A percentile compares a stretch with the other conserved stretches of the same genome.
phyloP scores from a whole-genome alignment of 225 moss, liverwort and hornwort genomes.

The Marchantia polymorpha region DNA sequence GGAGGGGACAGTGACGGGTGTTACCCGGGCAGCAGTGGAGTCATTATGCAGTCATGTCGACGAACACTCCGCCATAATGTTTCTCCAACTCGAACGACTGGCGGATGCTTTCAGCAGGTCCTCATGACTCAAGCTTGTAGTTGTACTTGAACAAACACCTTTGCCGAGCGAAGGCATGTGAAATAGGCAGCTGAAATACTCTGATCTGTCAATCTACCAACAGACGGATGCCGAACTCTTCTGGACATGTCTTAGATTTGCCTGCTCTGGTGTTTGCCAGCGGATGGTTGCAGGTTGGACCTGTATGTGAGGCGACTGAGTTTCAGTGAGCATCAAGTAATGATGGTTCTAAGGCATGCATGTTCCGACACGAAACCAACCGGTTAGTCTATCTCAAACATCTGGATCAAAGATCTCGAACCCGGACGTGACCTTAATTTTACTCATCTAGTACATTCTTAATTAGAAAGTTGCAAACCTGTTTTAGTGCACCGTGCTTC shows the following conservation, averaged over 20 bases:
- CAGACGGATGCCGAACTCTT: background rate
- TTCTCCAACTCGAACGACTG: slow-evolving; percentile 24
- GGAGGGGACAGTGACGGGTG: slow-evolving; percentile 25
- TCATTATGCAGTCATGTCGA: slow-evolving; percentile 22
- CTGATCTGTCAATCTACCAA: background rate
- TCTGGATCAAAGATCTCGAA: background rate
- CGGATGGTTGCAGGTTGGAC: slow-evolving; percentile 39
- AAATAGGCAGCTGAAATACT: background rate
- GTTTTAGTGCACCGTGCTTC: background rate
- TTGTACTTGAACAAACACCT: background rate
- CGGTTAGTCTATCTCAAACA: slow-evolving; percentile 26
- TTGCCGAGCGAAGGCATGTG: background rate
- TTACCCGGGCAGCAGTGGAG: slow-evolving; percentile 14
- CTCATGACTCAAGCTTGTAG: slow-evolving; percentile 17
- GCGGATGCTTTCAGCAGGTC: slow-evolving; percentile 41
- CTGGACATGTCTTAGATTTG: slow-evolving; percentile 12
- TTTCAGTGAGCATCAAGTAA: slow-evolving; percentile 39
- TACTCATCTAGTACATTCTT: background rate
- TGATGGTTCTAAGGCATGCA: slow-evolving; percentile 22
- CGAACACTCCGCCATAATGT: slow-evolving; percentile 19
- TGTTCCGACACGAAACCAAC: slow-evolving; percentile 23
- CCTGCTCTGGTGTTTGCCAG: slow-evolving; percentile 23
- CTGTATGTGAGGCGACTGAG: slow-evolving; percentile 37
- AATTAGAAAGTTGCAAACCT: background rate
- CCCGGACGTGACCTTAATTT: background rate